Conservation (phyloP, 768 basidiomycete species). For the Lactifluus volemus region DNA sequence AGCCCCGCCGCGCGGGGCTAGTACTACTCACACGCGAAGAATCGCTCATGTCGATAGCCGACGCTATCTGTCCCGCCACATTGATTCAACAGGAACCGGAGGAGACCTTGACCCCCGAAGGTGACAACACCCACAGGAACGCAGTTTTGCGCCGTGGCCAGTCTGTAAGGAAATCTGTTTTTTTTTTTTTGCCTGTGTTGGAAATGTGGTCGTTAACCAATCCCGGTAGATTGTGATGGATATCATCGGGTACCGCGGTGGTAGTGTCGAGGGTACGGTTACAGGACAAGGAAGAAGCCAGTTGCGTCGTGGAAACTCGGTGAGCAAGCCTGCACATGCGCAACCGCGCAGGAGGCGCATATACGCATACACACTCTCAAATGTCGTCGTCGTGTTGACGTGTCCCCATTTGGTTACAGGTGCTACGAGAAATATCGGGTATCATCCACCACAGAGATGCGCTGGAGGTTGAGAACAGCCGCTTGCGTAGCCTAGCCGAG, state of each 20-base stretch:
- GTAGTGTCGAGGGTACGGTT: not conserved
- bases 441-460: conserved; percentile 4
- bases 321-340: not conserved
- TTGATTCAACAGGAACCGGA: not conserved
- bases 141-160: not conserved
- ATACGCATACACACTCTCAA: too few relatives aligned
- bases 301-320: not conserved
- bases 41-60: conserved; percentile 7
- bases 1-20: not conserved
- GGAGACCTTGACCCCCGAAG: not conserved
- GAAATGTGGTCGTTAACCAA: not conserved
- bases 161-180: not conserved
- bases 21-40: not conserved
- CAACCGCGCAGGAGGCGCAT: too few relatives aligned
- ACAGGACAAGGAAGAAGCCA: not conserved
- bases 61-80: not conserved
- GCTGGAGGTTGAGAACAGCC: not conserved
- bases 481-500: not conserved
- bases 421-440: conserved; percentile 1
- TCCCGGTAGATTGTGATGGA: conserved; percentile 3
- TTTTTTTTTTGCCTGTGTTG: not conserved
- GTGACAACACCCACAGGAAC: not conserved
- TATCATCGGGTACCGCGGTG: not conserved
- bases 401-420: not conserved
- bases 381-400: not conserved